phyloP scores from a whole-genome alignment of 1,284 basidiomycete genomes.

The Amylostereum chailletii region DNA sequence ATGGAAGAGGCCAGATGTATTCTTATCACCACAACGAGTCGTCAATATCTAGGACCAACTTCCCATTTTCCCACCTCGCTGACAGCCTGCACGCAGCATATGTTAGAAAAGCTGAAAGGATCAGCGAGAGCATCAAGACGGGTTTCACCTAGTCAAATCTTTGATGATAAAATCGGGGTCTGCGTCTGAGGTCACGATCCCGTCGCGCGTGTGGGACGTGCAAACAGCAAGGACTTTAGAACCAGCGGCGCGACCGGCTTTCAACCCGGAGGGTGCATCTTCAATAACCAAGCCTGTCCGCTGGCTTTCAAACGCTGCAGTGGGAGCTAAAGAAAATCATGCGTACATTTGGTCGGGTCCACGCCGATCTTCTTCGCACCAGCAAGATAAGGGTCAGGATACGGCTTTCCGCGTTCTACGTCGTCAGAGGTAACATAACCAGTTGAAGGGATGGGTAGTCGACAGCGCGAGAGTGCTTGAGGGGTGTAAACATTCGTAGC shows the following conservation, averaged over 20 bases:
- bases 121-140: neutral
- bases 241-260: conserved; percentile 68
- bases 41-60: conserved; percentile 20
- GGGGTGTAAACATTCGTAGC: conserved; percentile 64
- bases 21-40: conserved; percentile 10
- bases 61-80: conserved; percentile 21
- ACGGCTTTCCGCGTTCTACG: conserved; percentile 69
- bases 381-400: conserved; percentile 72
- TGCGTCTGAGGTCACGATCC: conserved; percentile 37
- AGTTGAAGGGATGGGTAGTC: conserved; percentile 42
- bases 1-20: too few relatives aligned
- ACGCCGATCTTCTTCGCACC: conserved; percentile 46
- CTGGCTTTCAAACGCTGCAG: neutral
- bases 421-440: conserved; percentile 70
- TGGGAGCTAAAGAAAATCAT: neutral
- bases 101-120: conserved; percentile 1
- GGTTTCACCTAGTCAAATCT: conserved; percentile 41
- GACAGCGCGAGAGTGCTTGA: conserved; percentile 51
- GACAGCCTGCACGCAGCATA: conserved; percentile 15
- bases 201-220: conserved; percentile 62
- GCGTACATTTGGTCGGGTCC: conserved; percentile 41
- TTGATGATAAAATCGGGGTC: conserved; percentile 45
- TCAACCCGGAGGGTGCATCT: conserved; percentile 76
- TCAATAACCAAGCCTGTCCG: conserved; percentile 68
- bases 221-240: conserved; percentile 69